Evolutionary conservation across 352 stramenopile species (phyloP).

Genomic region (Globisporangium viniferum): DNA sequence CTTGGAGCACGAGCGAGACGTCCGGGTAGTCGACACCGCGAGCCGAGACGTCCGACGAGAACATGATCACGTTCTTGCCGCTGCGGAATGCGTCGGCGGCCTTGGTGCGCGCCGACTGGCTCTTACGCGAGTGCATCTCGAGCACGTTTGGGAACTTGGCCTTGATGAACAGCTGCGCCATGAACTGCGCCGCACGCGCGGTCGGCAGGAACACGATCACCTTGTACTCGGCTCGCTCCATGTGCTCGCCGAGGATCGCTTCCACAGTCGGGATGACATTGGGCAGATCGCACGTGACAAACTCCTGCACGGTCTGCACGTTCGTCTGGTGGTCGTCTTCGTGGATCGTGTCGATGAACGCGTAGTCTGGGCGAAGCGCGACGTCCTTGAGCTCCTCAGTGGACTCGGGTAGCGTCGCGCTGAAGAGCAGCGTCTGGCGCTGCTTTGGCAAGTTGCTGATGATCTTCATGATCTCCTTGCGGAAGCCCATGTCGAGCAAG

Average conservation of each 20-base stretch:
- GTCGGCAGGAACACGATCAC: slow-evolving; percentile 95
- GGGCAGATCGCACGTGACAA: slow-evolving; percentile 69
- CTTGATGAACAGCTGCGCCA: slow-evolving; percentile 86
- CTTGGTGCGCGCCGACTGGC: slow-evolving; percentile 86
- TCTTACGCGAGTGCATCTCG: slow-evolving; percentile 97
- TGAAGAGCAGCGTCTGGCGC: slow-evolving; percentile 95
- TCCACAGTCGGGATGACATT: slow-evolving; percentile 74
- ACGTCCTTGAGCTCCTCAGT: slow-evolving; percentile 86
- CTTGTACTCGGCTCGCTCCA: slow-evolving; percentile 82
- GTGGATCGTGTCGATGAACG: slow-evolving; percentile 93
- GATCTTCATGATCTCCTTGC: slow-evolving; percentile 90
- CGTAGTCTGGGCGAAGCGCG: slow-evolving; percentile 81
- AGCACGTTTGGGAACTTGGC: slow-evolving; percentile 76
- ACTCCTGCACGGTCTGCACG: slow-evolving; percentile 85
- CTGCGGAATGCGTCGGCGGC: slow-evolving; percentile 88
- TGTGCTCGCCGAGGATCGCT: slow-evolving; percentile 71
- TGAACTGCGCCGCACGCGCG: slow-evolving; percentile 84
- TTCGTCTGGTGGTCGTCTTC: slow-evolving; percentile 91
- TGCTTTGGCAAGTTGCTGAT: slow-evolving; percentile 46
- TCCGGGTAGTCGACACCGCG: slow-evolving; percentile 95
- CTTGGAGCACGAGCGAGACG: slow-evolving; percentile 87
- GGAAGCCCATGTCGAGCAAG: slow-evolving; percentile 96
- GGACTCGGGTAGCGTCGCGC: slow-evolving; percentile 89
- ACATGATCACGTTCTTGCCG: slow-evolving; percentile 87
- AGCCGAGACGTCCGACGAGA: slow-evolving; percentile 93